phyloP scores from a whole-genome alignment of 2,329 filamentous ascomycete genomes.

The Ophiostoma tasmaniense region DNA sequence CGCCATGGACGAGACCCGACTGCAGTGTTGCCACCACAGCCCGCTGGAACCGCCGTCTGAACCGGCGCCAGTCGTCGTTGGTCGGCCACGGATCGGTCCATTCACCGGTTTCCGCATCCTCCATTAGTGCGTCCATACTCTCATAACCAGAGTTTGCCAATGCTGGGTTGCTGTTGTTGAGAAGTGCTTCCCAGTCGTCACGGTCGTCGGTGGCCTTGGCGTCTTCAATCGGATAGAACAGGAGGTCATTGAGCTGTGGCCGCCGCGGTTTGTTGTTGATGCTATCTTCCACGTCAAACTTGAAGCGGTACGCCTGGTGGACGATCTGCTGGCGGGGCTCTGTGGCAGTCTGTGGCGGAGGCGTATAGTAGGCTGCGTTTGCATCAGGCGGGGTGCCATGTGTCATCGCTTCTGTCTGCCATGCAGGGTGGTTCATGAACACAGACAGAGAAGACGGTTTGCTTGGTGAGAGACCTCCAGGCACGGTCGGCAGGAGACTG shows the following conservation, averaged over 20 bases:
- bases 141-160: not conserved
- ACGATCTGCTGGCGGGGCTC: conserved; percentile 30
- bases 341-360: conserved; percentile 19
- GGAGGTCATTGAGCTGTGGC: conserved; percentile 34
- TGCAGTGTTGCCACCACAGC: conserved; percentile 26
- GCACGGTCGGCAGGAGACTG: not conserved
- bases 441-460: not conserved
- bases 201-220: conserved; percentile 22
- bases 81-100: conserved; percentile 33
- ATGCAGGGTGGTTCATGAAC: not conserved
- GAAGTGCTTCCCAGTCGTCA: conserved; percentile 22
- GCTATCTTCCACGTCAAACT: conserved; percentile 39
- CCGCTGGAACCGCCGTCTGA: conserved; percentile 29
- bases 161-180: conserved; percentile 3
- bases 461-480: not conserved
- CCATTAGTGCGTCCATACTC: not conserved
- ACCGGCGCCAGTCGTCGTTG: conserved; percentile 34
- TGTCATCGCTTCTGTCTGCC: not conserved
- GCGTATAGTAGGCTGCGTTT: not conserved
- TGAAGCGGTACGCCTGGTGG: conserved; percentile 39
- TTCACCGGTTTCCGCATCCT: conserved; percentile 23
- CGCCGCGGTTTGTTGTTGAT: conserved; percentile 36
- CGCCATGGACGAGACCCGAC: conserved; percentile 17
- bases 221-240: conserved; percentile 30
- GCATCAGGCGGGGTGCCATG: not conserved